A percentile compares a stretch with the other conserved stretches of the same genome.
These are phyloP conservation scores for Pirum gemmata DNA, from an alignment of 78 protist genomes.

Conservation along the genomic window DNA sequence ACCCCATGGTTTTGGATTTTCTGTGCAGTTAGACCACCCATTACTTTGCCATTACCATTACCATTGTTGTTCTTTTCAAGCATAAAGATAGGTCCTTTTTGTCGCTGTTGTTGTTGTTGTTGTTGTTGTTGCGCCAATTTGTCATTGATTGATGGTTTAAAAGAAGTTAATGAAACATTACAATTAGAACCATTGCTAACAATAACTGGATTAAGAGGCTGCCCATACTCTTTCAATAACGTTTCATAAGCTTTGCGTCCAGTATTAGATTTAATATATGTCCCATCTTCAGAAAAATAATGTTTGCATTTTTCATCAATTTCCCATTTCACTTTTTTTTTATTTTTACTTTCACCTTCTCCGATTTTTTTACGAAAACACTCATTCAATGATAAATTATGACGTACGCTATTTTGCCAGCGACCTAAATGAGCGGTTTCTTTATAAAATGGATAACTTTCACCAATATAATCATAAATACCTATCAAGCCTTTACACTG, in stretches of 20 bases:
- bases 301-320: neutral
- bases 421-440: neutral
- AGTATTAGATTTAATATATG: neutral
- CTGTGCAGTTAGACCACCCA: too few relatives aligned
- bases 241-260: neutral
- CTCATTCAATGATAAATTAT: neutral
- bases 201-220: too few relatives aligned
- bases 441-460: constrained; percentile 8
- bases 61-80: neutral
- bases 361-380: neutral
- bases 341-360: neutral
- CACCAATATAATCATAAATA: neutral
- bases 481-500: neutral
- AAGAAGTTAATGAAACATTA: too few relatives aligned
- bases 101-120: too few relatives aligned
- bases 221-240: neutral
- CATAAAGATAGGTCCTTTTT: neutral
- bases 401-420: constrained; percentile 32
- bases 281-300: neutral
- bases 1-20: too few relatives aligned
- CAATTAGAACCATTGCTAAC: too few relatives aligned
- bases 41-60: neutral
- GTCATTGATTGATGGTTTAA: too few relatives aligned
- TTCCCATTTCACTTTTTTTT: neutral
- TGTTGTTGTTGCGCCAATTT: neutral